Percentiles rank a stretch among this genome's conserved stretches.
phyloP scores from a whole-genome alignment of 257 asterid genomes.

The Solanum megistacrolobum region DNA sequence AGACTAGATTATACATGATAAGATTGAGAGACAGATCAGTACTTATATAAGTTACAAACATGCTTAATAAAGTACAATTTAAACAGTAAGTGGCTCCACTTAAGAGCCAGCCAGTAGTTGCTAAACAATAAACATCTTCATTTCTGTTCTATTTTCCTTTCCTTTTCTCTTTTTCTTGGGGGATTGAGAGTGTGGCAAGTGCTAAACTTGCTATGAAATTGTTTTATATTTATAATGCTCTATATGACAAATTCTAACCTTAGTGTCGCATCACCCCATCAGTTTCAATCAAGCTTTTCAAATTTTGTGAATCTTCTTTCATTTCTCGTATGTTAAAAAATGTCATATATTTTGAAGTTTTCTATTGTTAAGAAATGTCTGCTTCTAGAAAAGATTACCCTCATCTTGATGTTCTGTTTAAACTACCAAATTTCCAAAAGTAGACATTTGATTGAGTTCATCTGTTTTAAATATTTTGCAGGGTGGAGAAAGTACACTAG shows the following conservation, averaged over 20 bases:
- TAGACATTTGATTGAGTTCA: background rate
- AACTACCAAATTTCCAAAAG: background rate
- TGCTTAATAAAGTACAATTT: background rate
- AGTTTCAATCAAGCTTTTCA: background rate
- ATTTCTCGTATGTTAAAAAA: background rate
- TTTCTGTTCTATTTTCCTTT: background rate
- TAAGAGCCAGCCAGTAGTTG: background rate
- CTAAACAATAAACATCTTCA: background rate
- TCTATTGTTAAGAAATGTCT: background rate
- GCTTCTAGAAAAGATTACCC: background rate
- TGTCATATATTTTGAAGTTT: background rate
- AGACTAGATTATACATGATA: background rate
- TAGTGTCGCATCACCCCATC: background rate
- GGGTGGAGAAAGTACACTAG: constrained; percentile 96
- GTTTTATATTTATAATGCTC: background rate
- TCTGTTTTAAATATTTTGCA: background rate
- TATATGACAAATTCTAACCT: background rate
- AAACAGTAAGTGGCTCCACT: background rate
- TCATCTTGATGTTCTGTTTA: background rate
- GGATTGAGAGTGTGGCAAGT: background rate
- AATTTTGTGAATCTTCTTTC: background rate
- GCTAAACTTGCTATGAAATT: background rate
- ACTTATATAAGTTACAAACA: background rate
- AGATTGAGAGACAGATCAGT: background rate
- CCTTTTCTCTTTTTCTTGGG: background rate